Base-by-base conservation (phyloP, 106 monocot species). In the Dendrobium officinale region DNA sequence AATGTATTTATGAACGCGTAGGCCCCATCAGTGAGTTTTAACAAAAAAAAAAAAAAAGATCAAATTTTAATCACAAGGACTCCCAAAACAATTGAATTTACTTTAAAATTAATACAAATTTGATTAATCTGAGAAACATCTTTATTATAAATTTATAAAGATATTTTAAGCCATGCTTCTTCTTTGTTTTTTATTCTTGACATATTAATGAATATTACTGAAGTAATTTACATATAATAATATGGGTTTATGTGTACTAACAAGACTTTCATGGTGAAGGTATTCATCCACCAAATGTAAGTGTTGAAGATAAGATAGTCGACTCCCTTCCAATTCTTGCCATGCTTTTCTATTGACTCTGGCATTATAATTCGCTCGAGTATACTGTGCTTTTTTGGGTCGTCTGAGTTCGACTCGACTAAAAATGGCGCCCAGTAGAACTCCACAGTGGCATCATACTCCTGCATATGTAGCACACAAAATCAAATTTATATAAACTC, bases 361-460 rank as follows among this genome's bases (percentile, higher is more conserved):
- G 91, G 83, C 89, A 85, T 89, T 77, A 95, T 92, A 75, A 95
- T 89, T 61, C 95, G 55, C 51, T 95, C 49, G 26, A 59, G 87
- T 33, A 95, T 89, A 86, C 91, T 95, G 79, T 94, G 97, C 77
- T 86, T 79, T 19, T 61, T 75, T 9, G 97, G 91, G 31, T 98
- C 85, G 51, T 98, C 94, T 4, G 97, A 95, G 83, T 98, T 98
- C 0, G 97, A 98, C 77, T 98, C 92, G 33, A 98, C 97, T 74
- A 98, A 81, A 84, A 98, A 98, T 2, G 97, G 97, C 6, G 97
- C 97, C 97, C 97, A 98, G 81, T 94, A 98, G 84, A 98, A 98
- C 83, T 98, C 97, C 74, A 94, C 87, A 6, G 97, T 94, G 1
- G 97, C 97, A 45, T 94, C 85, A 72, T 92, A 95, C 51, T 92